These are phyloP conservation scores for Diplotaxis tenuifolia DNA, from an alignment of 345 rosid genomes.

Conservation along the genomic window DNA sequence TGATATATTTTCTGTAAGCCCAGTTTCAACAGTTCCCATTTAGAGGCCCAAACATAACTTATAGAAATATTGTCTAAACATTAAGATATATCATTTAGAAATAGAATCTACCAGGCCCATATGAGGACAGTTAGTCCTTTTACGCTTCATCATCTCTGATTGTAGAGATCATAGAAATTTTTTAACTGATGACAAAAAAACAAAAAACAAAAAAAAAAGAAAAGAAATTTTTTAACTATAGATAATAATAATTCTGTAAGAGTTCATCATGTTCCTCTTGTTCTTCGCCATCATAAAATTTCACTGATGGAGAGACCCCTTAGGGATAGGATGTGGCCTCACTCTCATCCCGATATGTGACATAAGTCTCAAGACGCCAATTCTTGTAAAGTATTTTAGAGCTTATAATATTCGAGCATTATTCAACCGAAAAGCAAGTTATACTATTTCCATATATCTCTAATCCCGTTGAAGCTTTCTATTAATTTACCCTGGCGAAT, in stretches of 20 bases:
- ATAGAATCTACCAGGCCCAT: background rate
- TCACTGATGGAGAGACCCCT: background rate
- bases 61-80: background rate
- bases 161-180: background rate
- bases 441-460: no score
- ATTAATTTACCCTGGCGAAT: no score
- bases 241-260: background rate
- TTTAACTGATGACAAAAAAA: no score
- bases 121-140: background rate
- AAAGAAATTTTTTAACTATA: no score
- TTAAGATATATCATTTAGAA: no score
- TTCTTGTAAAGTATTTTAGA: background rate
- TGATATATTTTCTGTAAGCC: background rate
- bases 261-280: background rate
- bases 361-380: background rate
- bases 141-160: background rate
- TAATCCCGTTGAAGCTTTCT: no score
- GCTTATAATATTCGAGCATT: background rate
- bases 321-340: background rate
- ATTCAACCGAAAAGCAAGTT: background rate
- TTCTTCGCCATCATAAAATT: background rate
- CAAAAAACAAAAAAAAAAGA: no score
- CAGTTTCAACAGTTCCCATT: background rate
- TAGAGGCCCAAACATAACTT: background rate
- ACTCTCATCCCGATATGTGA: background rate